Base-by-base conservation (phyloP, 306 rosid genomes). In the Arachis hypogaea region DNA sequence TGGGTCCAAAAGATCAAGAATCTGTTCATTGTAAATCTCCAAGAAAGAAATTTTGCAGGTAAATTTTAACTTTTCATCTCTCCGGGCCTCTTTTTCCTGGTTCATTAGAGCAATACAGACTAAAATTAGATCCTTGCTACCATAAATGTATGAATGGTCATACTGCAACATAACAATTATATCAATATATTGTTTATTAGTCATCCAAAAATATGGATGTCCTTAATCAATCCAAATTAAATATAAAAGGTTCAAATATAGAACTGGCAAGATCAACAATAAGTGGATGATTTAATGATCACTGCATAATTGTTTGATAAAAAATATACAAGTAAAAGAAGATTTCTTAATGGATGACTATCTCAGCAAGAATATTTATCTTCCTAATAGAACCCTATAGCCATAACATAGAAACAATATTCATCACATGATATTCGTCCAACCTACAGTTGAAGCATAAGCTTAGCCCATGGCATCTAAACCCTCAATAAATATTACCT, bases 21-120 rank as follows among this genome's bases (percentile, higher is more conserved):
- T 94, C 47, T 92, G 99, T 81, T 94, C 99, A 1, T 94, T 94
- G 88, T 94, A 94, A 78, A 94, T 94, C 82, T 94, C 99, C 82
- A 94, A 71, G 80, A 94, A 94, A 73, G 99, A 94, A 81, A 96
- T 87, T 86, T 89, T 94, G 77, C 99, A 89, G 5, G 88, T 80
- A 79, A 84, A 94, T 85, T 82, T 92, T 76, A 94, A 80, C 79
- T 90, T 92, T 59, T 94, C 99, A 52, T 94, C 98, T 82, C 91
- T 88, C 5, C 96, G 89, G 16, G 60, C 87, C 77, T 94, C 98
- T 87, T 90, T 94, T 77, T 94, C 99, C 99, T 94, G 87, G 66
- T 22, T 56, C 33, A 66, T 59, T 69, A 73, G 47, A 74, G 42
- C 38, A 68, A 65, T 41, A 55, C 58, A 66, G 33, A 60, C 40